Evolutionary conservation across 306 rosid species (phyloP).

Genomic region (Senna siamea): DNA sequence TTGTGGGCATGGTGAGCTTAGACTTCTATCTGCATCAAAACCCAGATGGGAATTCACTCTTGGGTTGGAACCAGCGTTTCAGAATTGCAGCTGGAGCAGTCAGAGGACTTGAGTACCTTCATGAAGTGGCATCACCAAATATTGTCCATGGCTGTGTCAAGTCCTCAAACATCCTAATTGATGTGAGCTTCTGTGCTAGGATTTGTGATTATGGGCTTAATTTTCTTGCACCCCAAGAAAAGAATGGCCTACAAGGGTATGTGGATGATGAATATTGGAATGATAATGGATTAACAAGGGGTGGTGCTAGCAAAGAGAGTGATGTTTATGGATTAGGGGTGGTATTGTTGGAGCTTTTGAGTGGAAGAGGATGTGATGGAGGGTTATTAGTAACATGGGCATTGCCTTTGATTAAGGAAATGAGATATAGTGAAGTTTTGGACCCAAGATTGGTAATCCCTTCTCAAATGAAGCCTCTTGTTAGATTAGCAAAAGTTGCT

Average conservation of each 20-base stretch:
- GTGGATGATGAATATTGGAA: constrained; percentile 75
- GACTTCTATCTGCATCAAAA: constrained; percentile 72
- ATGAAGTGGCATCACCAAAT: constrained; percentile 71
- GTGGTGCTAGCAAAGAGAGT: constrained; percentile 63
- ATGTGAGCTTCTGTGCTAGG: constrained; percentile 57
- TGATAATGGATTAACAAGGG: constrained; percentile 5
- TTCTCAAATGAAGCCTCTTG: constrained; percentile 48
- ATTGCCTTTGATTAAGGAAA: constrained; percentile 76
- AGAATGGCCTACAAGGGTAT: constrained; percentile 55
- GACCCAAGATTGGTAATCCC: constrained; percentile 68
- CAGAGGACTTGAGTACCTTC: constrained; percentile 78
- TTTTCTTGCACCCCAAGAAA: constrained; percentile 61
- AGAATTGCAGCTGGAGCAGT: constrained; percentile 80
- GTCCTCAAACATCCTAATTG: constrained; percentile 73
- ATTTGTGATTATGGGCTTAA: constrained; percentile 73
- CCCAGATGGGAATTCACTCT: constrained; percentile 59
- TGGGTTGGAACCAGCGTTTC: constrained; percentile 64
- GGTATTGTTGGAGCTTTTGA: constrained; percentile 75
- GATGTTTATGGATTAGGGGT: constrained; percentile 91
- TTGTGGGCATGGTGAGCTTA: constrained; percentile 58
- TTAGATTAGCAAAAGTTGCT: constrained; percentile 86
- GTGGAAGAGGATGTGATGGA: constrained; percentile 74
- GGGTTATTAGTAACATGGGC: constrained; percentile 76
- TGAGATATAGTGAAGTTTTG: constrained; percentile 58
- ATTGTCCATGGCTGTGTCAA: constrained; percentile 83